Percentiles rank a stretch among this genome's conserved stretches.
phyloP scores from a whole-genome alignment of 2,329 filamentous ascomycete genomes.

The Didymella arachidicola region DNA sequence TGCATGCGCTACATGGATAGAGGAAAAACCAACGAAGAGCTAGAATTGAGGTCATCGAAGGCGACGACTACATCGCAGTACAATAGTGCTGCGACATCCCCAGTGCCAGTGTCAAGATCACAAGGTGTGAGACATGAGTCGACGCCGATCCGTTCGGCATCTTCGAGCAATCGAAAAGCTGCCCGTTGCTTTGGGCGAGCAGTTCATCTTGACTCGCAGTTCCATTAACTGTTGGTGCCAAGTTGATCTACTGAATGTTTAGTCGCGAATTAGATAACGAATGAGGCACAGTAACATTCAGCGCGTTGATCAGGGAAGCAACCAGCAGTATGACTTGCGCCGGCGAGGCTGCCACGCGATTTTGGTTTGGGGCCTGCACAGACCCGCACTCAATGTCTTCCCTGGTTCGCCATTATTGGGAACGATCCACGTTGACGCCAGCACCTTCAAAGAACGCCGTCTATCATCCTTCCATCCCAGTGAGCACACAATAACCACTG shows the following conservation, averaged over 20 bases:
- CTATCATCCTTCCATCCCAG: no score
- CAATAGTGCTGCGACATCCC: background rate
- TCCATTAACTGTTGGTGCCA: background rate
- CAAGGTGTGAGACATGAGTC: background rate
- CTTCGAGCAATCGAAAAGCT: background rate
- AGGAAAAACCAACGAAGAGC: background rate
- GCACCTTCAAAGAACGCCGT: background rate
- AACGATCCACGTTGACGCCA: background rate
- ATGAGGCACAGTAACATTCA: background rate
- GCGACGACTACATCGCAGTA: background rate
- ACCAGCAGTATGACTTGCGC: background rate
- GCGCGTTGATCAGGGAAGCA: background rate
- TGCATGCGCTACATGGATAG: background rate
- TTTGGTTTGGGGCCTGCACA: background rate
- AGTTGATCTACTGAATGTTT: background rate
- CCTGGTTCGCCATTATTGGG: no score
- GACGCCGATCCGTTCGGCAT: background rate
- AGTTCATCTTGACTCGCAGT: background rate
- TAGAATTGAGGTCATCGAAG: background rate
- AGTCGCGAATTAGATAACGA: background rate
- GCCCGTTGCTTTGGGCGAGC: background rate
- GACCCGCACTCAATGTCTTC: background rate
- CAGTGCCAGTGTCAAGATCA: background rate
- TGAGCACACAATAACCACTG: background rate
- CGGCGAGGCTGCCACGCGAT: conserved; percentile 1